Conservation (phyloP, 768 basidiomycete species). For the Sistotremastrum niveocremeum region DNA sequence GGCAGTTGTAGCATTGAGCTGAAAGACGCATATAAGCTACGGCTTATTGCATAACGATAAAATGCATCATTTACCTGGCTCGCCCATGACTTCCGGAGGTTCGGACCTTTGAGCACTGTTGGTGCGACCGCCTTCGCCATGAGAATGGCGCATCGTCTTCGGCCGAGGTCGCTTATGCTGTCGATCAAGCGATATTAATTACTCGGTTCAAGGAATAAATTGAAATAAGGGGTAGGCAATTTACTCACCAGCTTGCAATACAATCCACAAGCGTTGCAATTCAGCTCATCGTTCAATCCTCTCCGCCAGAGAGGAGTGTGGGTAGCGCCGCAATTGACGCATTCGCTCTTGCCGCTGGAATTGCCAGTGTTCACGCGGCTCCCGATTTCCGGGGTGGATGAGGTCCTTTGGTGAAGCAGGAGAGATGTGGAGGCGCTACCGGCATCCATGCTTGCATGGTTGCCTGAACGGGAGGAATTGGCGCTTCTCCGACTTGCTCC, state of each 20-base stretch:
- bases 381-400: constrained; percentile 4
- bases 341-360: constrained; percentile 38
- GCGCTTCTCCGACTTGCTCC: too few relatives aligned
- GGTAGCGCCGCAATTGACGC: constrained; percentile 79
- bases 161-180: constrained; percentile 83
- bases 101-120: constrained; percentile 54
- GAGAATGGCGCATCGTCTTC: constrained; percentile 71
- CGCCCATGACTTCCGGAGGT: constrained; percentile 60
- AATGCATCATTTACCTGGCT: constrained; percentile 6
- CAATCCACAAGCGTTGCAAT: constrained; percentile 80
- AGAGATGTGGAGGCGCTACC: background rate
- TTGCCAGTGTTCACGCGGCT: constrained; percentile 7
- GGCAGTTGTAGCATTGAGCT: constrained; percentile 85
- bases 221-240: constrained; percentile 4
- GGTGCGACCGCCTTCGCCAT: constrained; percentile 50
- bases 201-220: background rate
- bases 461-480: constrained; percentile 2
- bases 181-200: background rate
- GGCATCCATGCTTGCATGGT: constrained; percentile 18
- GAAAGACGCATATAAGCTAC: constrained; percentile 4
- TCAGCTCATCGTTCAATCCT: constrained; percentile 77
- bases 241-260: constrained; percentile 70
- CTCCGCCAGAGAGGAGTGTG: constrained; percentile 82
- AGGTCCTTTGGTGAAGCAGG: constrained; percentile 10
- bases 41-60: constrained; percentile 1